phyloP scores from a whole-genome alignment of 129 eudicot species.

The Flaveria bidentis region DNA sequence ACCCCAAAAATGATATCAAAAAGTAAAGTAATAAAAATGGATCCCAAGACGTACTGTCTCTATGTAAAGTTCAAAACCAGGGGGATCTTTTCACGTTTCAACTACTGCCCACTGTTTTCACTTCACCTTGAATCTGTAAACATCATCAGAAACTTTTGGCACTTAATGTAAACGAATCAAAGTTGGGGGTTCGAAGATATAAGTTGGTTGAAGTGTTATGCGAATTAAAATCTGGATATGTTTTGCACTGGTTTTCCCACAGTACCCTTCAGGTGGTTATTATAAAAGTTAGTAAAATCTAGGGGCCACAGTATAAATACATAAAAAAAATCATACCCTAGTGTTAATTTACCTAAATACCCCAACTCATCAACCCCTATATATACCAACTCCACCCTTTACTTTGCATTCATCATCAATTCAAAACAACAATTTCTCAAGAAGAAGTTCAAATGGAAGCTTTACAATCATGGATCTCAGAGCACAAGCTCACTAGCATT shows the following conservation, averaged over 20 bases:
- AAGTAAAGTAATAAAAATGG: not conserved
- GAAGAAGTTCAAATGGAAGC: slow-evolving; percentile 49
- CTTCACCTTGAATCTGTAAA: not conserved
- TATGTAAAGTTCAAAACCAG: slow-evolving; percentile 20
- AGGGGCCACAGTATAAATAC: slow-evolving; percentile 32
- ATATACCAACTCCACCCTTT: slow-evolving; percentile 20
- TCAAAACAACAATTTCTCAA: slow-evolving; percentile 6
- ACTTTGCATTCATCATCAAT: slow-evolving; percentile 30
- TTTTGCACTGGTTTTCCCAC: slow-evolving; percentile 19
- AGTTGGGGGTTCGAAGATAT: slow-evolving; percentile 3
- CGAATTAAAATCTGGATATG: not conserved
- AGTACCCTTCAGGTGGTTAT: slow-evolving; percentile 7
- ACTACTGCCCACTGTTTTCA: slow-evolving; percentile 21
- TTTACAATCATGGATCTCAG: slow-evolving; percentile 77
- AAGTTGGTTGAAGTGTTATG: not conserved
- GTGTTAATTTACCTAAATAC: slow-evolving; percentile 3
- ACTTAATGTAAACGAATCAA: not conserved
- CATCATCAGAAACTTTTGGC: not conserved
- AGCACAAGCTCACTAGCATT: slow-evolving; percentile 88
- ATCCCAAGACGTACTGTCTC: slow-evolving; percentile 10
- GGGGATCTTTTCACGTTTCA: slow-evolving; percentile 27
- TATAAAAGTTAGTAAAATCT: slow-evolving; percentile 17
- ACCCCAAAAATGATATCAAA: not conserved
- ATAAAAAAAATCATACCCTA: not conserved
- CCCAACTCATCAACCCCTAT: slow-evolving; percentile 25